These are phyloP conservation scores for Suhomyces kunorum DNA, from an alignment of 1,139 yeast species.

Conservation along the genomic window DNA sequence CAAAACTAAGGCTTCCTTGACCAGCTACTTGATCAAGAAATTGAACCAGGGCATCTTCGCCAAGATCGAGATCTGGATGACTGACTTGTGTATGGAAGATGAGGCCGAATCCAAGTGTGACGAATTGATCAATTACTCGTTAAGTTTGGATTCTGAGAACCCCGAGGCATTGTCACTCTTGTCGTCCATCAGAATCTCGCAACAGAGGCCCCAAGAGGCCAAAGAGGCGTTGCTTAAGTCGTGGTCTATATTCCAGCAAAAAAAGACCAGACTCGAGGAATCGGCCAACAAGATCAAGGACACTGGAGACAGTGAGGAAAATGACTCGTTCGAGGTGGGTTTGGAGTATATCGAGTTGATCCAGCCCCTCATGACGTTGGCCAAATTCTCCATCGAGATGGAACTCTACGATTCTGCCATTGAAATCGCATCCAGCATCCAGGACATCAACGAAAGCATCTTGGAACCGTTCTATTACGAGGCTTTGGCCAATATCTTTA, in stretches of 20 bases:
- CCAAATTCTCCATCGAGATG: slow-evolving; percentile 76
- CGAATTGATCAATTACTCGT: slow-evolving; percentile 63
- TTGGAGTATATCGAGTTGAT: slow-evolving; percentile 62
- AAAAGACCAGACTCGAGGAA: slow-evolving; percentile 53
- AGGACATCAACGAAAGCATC: slow-evolving; percentile 80
- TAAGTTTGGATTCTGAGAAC: slow-evolving; percentile 57
- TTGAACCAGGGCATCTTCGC: slow-evolving; percentile 78
- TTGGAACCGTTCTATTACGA: slow-evolving; percentile 80
- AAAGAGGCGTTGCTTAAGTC: slow-evolving; percentile 63
- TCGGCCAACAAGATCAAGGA: slow-evolving; percentile 30
- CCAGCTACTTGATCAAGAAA: slow-evolving; percentile 50
- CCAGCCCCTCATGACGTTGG: slow-evolving; percentile 67
- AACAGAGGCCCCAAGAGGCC: slow-evolving; percentile 76
- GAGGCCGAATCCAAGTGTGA: slow-evolving; percentile 86
- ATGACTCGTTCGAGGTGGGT: slow-evolving; percentile 35
- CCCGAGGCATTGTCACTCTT: slow-evolving; percentile 83
- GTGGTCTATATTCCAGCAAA: slow-evolving; percentile 66
- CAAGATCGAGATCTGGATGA: slow-evolving; percentile 97
- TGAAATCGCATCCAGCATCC: slow-evolving; percentile 58
- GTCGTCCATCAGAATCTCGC: slow-evolving; percentile 89
- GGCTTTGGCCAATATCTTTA: slow-evolving; percentile 70
- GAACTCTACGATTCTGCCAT: slow-evolving; percentile 68
- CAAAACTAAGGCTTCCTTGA: slow-evolving; percentile 27
- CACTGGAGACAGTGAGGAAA: slow-evolving; percentile 22
- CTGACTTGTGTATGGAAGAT: slow-evolving; percentile 93